Evolutionary conservation across 176 grass and related monocot species (phyloP).

Genomic region (Oryza officinalis): DNA sequence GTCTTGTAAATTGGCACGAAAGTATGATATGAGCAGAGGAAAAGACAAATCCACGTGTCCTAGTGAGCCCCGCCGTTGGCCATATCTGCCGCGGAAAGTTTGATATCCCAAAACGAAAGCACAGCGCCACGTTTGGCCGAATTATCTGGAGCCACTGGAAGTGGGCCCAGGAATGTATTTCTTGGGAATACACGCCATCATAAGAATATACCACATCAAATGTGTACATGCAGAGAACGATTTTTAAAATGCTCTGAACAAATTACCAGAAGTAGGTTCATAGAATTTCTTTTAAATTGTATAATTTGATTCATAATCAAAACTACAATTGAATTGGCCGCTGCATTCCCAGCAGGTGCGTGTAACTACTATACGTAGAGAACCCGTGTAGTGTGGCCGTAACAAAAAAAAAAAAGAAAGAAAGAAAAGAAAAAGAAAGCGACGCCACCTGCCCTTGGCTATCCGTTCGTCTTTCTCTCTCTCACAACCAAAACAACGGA

Average conservation of each 20-base stretch:
- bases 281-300: background rate
- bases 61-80: background rate
- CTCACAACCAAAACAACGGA: conserved; percentile 14
- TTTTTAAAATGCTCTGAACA: no score
- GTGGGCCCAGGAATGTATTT: no score
- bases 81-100: conserved; percentile 8
- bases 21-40: background rate
- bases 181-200: no score
- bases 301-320: background rate
- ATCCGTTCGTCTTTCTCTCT: background rate
- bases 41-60: conserved; percentile 71
- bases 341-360: background rate
- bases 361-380: no score
- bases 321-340: background rate
- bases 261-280: no score
- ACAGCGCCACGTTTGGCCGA: background rate
- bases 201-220: no score
- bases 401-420: background rate
- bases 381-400: background rate
- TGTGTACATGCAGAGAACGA: no score
- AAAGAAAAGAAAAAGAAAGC: no score
- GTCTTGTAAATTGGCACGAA: background rate
- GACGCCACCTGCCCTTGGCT: no score
- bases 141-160: no score
- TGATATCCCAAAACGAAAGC: background rate